Base-by-base conservation (phyloP, 768 basidiomycete genomes). In the Tulasnella sp. region DNA sequence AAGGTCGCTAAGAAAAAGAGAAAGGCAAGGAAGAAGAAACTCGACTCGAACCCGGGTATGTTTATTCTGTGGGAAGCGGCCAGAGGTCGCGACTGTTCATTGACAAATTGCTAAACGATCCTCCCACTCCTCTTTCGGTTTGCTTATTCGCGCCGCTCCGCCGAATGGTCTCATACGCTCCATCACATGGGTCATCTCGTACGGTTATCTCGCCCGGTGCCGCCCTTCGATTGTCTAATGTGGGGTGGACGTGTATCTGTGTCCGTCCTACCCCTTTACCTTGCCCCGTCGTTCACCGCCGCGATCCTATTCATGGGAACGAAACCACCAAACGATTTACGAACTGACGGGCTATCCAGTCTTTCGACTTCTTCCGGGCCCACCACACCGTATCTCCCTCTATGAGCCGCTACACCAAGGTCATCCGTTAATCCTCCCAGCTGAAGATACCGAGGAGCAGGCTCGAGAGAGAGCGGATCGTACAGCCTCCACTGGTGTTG, bases 311-410 rank as follows among this genome's bases (percentile, higher is more conserved):
- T 64, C 58, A 64, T 64, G 58, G 58, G 58, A 64, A 64, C 25
- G 58, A 42, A 42, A 2, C 58, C 49, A n/a, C 49, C 49, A 7
- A 64, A 64, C 58, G 58, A 64, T 15, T 34, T n/a, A 72, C 34
- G 37, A 31, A 40, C 19, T 19, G 71, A 40, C 14, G 29, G 40
- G 11, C 3, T 40, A 42, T n/a, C 71, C 40, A 45, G 37, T 45
- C 37, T 72, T 72, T 72, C 71, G 71, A 34, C 71, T 72, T 31
- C 71, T 72, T 8, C 71, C 71, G 31, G 71, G 71, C 31, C 38
- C 71, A 72, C 71, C 71, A 34, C 31, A 45, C 71, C 40, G 40
- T 40, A 72, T 72, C 37, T 72, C 71, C 31, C 71, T 72, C 71
- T 31, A 31, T 22, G 49, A 39, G 31, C 37, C 71, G 31, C 58